Evolutionary conservation across 2,329 filamentous ascomycete genomes (phyloP), one percentile per base, ranked within the genome.

Genomic region (Escovopsis weberi): DNA sequence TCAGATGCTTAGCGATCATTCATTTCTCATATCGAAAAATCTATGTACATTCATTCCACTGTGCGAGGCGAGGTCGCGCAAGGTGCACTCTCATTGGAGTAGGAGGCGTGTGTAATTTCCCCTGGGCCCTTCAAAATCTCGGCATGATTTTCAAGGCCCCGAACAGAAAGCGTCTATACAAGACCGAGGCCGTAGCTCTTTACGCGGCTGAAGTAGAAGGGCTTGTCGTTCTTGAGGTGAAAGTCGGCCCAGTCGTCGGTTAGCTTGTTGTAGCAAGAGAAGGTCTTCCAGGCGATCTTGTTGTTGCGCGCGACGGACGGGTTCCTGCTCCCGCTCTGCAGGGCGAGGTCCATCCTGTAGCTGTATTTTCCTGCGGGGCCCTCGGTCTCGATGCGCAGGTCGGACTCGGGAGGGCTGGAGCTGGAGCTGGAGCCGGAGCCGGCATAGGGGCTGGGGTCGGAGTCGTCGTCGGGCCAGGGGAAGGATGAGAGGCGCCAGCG

Each of bases 211-310:
- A 80, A 83, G 55, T 79, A 75, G 54, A 75, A 82, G 0, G 78
- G 69, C 58, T 78, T 80, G 44, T 78, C 69, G 50, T 81, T 74
- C 57, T 70, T 73, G 34, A 78, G 59, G 12, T 63, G 60, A 61
- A 96, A 96, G 62, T 85, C 82, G 4, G 72, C 85, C 83, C 85
- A 91, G 61, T 95, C 88, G 58, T 94, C 87, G 7, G 86, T 94
- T 54, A 94, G 61, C 51, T 75, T 74, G 57, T 96, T 94, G 57
- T 93, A 89, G 64, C 81, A 89, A 76, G 85, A 94, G 58, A 88
- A 95, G 1, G 83, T 82, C 53, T 82, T 82, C 89, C 91, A 98
- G 1, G 69, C 65, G 40, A 98, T 63, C 62, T 93, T 94, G 48
- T 89, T 95, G 55, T 93, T 94, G 56, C 78, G 77, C 0, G 78